Base-by-base conservation (phyloP, 441 rosid genomes). In the Syzygium malaccense region DNA sequence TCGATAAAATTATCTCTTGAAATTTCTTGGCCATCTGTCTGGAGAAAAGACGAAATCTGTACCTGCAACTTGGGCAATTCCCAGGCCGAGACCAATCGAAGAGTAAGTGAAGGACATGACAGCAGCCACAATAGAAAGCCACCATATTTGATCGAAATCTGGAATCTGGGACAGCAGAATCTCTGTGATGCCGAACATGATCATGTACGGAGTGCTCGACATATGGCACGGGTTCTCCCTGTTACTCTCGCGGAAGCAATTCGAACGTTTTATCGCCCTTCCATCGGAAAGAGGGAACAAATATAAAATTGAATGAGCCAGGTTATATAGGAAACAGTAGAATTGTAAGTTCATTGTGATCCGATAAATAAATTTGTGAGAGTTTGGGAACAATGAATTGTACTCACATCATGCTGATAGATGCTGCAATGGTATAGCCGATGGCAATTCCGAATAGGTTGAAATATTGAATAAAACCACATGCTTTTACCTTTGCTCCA, bases 71-170 rank as follows among this genome's bases (percentile, higher is more conserved):
- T 87, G 57, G 71, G 75, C 86, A 37, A 87, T 78, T 51, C 88
- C 88, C 20, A 87, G 86, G 33, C 55, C 33, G 8, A 87, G 88
- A 56, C 88, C 88, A 23, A 87, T 51, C 4, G 88, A 78, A 48
- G 88, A 87, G 68, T 87, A 87, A 75, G 85, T 78, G 86, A 87
- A 87, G 86, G 88, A 87, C 88, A 87, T 87, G 88, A 56, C 51
- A 32, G 86, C 58, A 64, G 88, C 88, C 30, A 87, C 88, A 23
- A 87, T 87, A 7, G 88, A 87, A 45, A 87, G 88, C 88, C 88
- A 87, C 88, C 88, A 78, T 62, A 87, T 85, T 45, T 87, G 88
- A 55, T 87, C 86, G 10, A 87, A 87, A 79, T 87, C 85, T 4
- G 71, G 88, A 32, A 87, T 87, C 66, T 87, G 88, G 49, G 88